Base-by-base conservation (phyloP, 331 rosid genomes). In the Rosa hybrid region DNA sequence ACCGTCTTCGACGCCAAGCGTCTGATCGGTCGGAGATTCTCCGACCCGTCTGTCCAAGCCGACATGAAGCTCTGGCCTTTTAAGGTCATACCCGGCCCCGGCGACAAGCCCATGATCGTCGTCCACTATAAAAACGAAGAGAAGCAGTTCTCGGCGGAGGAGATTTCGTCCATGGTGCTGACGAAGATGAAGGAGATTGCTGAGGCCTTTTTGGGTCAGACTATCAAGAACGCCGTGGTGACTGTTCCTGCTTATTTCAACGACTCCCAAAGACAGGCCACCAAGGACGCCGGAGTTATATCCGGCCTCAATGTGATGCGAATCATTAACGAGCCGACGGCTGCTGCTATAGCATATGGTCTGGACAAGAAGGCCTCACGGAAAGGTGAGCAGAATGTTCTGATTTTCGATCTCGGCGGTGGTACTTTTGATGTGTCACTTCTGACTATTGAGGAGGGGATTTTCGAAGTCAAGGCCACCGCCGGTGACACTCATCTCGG, bases 11-110 rank as follows among this genome's bases (percentile, higher is more conserved):
- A 91, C 48, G 95, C 92, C 4, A 91, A 89, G 50, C 90, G 91
- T 3, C 57, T 90, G 12, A 90, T 90, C 18, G 92, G 94, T 0
- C 75, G 94, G 13, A 57, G 84, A 54, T 79, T 77, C 86, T 86
- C 92, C 6, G 90, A 90, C 12, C 44, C 80, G 0, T 84, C 90
- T 0, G 90, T 90, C 5, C 90, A 89, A 20, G 74, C 70, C 82
- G 92, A 90, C 83, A 89, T 89, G 94, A 89, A 84, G 85, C 81
- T 86, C 10, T 90, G 91, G 94, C 92, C 92, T 5, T 88, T 88
- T 13, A 83, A 82, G 83, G 90, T 90, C 0, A 16, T 88, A 0
- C 59, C 92, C 0, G 92, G 94, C 1, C 84, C 89, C 0, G 88
- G 49, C 0, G 90, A 89, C 64, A 90, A 90, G 54, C 94, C 94